phyloP scores from a whole-genome alignment of 352 stramenopile species.

The Globisporangium nagaii region DNA sequence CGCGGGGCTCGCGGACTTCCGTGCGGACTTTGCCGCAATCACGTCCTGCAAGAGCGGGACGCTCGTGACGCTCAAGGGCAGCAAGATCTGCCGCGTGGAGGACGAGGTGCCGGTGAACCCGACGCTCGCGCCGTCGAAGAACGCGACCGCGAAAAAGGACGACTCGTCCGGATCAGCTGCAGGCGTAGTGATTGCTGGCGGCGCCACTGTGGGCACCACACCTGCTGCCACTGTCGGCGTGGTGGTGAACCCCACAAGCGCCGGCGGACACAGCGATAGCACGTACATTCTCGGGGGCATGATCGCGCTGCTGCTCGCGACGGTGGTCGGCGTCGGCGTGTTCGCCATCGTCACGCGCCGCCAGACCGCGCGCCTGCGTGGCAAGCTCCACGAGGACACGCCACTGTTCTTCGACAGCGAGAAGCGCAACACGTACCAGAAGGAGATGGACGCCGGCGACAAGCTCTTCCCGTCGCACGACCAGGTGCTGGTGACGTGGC shows the following conservation, averaged over 20 bases:
- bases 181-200: background rate
- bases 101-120: slow-evolving; percentile 24
- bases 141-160: slow-evolving; percentile 12
- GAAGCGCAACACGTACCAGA: slow-evolving; percentile 48
- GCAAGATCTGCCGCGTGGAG: slow-evolving; percentile 46
- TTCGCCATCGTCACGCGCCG: slow-evolving; percentile 37
- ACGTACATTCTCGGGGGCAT: slow-evolving; percentile 46
- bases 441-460: slow-evolving; percentile 50
- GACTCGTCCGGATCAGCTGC: slow-evolving; percentile 1
- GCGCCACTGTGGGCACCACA: background rate
- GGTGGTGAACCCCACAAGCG: slow-evolving; percentile 16
- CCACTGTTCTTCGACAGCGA: slow-evolving; percentile 69
- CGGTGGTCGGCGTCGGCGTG: slow-evolving; percentile 25
- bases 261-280: slow-evolving; percentile 21
- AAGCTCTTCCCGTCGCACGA: slow-evolving; percentile 69
- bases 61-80: slow-evolving; percentile 55
- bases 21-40: slow-evolving; percentile 46
- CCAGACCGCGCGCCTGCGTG: slow-evolving; percentile 28
- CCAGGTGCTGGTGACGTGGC: slow-evolving; percentile 64
- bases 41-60: slow-evolving; percentile 33
- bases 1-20: slow-evolving; percentile 46
- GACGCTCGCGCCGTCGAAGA: slow-evolving; percentile 12
- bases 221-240: slow-evolving; percentile 27
- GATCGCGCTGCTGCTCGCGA: slow-evolving; percentile 30
- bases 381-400: slow-evolving; percentile 63